A percentile compares a stretch with the other conserved stretches of the same genome.
Evolutionary conservation across 148 eudicot genomes (phyloP).

Genomic region (Camellia sinensis): DNA sequence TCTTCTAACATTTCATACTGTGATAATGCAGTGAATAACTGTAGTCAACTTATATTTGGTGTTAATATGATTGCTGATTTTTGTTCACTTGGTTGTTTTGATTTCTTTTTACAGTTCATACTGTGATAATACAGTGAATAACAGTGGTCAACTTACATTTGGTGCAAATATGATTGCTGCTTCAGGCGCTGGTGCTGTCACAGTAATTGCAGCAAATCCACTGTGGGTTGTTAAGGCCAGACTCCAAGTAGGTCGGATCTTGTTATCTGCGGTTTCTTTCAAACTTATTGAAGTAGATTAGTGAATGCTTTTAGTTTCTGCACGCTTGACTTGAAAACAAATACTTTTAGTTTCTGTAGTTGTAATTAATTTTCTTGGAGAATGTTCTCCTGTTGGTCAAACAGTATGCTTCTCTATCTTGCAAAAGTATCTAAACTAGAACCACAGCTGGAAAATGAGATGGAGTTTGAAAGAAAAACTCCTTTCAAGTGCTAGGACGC

Average conservation of each 20-base stretch:
- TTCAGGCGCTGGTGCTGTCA: constrained; percentile 92
- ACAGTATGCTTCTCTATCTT: not conserved
- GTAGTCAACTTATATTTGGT: too few relatives aligned
- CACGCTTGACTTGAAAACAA: not conserved
- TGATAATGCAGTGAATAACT: too few relatives aligned
- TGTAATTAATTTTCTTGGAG: not conserved
- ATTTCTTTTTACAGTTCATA: not conserved
- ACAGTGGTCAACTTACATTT: constrained; percentile 58
- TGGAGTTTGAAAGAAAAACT: not conserved
- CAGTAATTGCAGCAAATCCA: constrained; percentile 77
- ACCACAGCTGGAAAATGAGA: not conserved
- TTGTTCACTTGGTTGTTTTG: not conserved
- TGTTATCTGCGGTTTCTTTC: constrained; percentile 10
- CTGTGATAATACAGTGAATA: constrained; percentile 37
- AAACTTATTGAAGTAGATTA: not conserved
- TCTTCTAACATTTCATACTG: too few relatives aligned
- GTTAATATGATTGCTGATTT: not conserved
- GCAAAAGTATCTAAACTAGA: constrained; percentile 4
- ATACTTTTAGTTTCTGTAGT: not conserved
- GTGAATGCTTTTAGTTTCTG: not conserved
- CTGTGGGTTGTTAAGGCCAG: constrained; percentile 98
- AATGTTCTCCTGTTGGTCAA: constrained; percentile 1
- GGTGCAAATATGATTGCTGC: constrained; percentile 90
- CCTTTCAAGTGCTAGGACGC: constrained; percentile 1
- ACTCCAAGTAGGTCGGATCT: constrained; percentile 73